phyloP scores from a whole-genome alignment of 306 rosid species.

The Vicia villosa region DNA sequence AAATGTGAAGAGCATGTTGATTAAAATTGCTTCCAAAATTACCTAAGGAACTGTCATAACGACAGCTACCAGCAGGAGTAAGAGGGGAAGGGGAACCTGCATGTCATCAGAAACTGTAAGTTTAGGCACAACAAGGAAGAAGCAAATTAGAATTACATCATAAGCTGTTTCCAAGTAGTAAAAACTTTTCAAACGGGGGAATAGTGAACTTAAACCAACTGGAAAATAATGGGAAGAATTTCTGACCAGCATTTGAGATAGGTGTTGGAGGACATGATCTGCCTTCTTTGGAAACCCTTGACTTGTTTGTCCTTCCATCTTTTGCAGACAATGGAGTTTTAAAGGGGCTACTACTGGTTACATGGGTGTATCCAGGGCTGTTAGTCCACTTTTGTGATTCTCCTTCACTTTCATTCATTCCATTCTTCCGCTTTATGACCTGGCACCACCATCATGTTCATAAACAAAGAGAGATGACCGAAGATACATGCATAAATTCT shows the following conservation, averaged over 20 bases:
- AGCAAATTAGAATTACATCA: conserved; percentile 12
- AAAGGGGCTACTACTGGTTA: conserved; percentile 53
- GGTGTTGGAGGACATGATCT: conserved; percentile 83
- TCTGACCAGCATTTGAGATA: conserved; percentile 69
- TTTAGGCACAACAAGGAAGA: conserved; percentile 20
- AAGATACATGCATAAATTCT: conserved; percentile 11
- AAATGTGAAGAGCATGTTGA: conserved; percentile 23
- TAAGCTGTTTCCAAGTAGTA: conserved; percentile 30
- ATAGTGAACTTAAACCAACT: conserved; percentile 28
- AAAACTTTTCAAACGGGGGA: conserved; percentile 19
- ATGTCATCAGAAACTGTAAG: conserved; percentile 29
- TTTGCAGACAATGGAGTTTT: conserved; percentile 86
- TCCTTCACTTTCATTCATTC: conserved; percentile 48
- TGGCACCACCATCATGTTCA: conserved; percentile 47
- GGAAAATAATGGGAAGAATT: conserved; percentile 15
- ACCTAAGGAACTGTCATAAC: conserved; percentile 98
- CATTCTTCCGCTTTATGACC: conserved; percentile 70
- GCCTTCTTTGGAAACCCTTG: conserved; percentile 69
- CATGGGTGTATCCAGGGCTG: conserved; percentile 56
- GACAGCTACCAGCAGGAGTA: conserved; percentile 91
- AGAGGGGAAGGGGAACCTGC: conserved; percentile 88
- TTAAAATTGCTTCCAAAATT: conserved; percentile 36
- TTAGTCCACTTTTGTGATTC: conserved; percentile 54
- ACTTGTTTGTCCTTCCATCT: conserved; percentile 67
- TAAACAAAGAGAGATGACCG: conserved; percentile 1